Percentiles rank a stretch among this genome's conserved stretches.
These are phyloP conservation scores for Coleophoma eucalyptorum DNA, from an alignment of 2,329 filamentous ascomycete species.

Conservation along the genomic window DNA sequence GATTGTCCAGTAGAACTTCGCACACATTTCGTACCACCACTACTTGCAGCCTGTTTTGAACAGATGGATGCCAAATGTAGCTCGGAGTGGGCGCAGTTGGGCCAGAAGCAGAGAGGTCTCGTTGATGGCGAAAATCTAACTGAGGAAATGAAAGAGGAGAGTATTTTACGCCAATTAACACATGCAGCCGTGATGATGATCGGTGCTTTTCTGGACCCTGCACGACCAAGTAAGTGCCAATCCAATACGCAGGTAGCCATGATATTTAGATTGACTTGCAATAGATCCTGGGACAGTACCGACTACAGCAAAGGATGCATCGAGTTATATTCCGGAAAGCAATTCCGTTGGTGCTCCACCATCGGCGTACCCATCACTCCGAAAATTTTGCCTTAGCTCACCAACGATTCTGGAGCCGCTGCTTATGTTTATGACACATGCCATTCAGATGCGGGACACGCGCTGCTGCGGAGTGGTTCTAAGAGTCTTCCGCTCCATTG, in stretches of 20 bases:
- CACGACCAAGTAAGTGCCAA: slow-evolving; percentile 51
- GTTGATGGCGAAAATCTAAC: slow-evolving; percentile 75
- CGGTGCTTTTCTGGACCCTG: slow-evolving; percentile 80
- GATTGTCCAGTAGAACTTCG: slow-evolving; percentile 81
- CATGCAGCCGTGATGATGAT: slow-evolving; percentile 92
- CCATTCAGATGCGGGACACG: slow-evolving; percentile 84
- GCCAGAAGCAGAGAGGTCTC: slow-evolving; percentile 55
- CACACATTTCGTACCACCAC: slow-evolving; percentile 76
- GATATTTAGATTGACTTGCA: not conserved
- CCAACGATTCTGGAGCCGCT: slow-evolving; percentile 80
- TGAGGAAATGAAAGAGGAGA: slow-evolving; percentile 98
- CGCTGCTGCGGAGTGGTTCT: slow-evolving; percentile 83
- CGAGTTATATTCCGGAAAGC: slow-evolving; percentile 16
- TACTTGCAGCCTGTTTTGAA: slow-evolving; percentile 76
- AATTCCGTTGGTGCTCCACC: slow-evolving; percentile 6
- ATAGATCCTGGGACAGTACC: slow-evolving; percentile 12
- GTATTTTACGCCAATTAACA: slow-evolving; percentile 87
- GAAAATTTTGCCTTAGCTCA: slow-evolving; percentile 78
- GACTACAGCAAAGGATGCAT: slow-evolving; percentile 20
- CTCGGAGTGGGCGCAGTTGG: slow-evolving; percentile 79
- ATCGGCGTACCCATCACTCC: slow-evolving; percentile 51
- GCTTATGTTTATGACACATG: slow-evolving; percentile 87
- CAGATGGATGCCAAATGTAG: slow-evolving; percentile 87
- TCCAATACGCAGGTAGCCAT: too few relatives aligned
- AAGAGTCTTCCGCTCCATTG: slow-evolving; percentile 78